Conservation (phyloP, 441 rosid genomes). For the Erysimum cheiri region DNA sequence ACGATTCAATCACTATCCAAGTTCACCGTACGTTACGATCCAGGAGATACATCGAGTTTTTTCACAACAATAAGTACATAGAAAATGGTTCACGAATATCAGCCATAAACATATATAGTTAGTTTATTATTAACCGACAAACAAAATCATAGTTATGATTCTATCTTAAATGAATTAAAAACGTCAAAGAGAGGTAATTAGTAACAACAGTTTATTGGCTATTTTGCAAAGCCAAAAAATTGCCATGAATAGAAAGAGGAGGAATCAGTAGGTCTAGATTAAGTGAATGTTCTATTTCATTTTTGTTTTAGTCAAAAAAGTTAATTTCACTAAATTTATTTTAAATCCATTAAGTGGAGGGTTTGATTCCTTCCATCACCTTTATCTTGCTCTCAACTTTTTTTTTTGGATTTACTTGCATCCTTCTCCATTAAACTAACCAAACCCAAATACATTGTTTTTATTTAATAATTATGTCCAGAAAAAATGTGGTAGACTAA, state of each 20-base stretch:
- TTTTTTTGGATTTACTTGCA: slow-evolving; percentile 43
- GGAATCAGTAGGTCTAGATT: slow-evolving; percentile 39
- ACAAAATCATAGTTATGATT: slow-evolving; percentile 12
- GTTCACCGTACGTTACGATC: too few species aligned
- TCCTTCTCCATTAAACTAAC: slow-evolving; percentile 42
- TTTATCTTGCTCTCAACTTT: slow-evolving; percentile 39
- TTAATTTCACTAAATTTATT: slow-evolving; percentile 32
- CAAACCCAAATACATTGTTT: slow-evolving; percentile 23
- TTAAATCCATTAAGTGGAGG: slow-evolving; percentile 40
- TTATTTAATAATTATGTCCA: slow-evolving; percentile 19
- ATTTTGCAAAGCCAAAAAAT: slow-evolving; percentile 34
- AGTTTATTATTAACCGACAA: slow-evolving; percentile 3
- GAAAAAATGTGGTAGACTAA: neutral
- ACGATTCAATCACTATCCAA: too few species aligned
- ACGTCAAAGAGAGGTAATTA: slow-evolving; percentile 24
- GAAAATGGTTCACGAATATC: neutral
- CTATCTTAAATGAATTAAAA: slow-evolving; percentile 10
- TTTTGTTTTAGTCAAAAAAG: slow-evolving; percentile 37
- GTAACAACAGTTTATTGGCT: slow-evolving; percentile 20
- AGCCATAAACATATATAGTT: neutral
- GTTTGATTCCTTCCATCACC: slow-evolving; percentile 45
- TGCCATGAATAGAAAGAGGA: slow-evolving; percentile 33
- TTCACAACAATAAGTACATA: too few species aligned
- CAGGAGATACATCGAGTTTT: too few species aligned
- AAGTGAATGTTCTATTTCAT: slow-evolving; percentile 38